These are phyloP conservation scores for Claviceps arundinis DNA, from an alignment of 2,329 filamentous ascomycete species.

Conservation along the genomic window DNA sequence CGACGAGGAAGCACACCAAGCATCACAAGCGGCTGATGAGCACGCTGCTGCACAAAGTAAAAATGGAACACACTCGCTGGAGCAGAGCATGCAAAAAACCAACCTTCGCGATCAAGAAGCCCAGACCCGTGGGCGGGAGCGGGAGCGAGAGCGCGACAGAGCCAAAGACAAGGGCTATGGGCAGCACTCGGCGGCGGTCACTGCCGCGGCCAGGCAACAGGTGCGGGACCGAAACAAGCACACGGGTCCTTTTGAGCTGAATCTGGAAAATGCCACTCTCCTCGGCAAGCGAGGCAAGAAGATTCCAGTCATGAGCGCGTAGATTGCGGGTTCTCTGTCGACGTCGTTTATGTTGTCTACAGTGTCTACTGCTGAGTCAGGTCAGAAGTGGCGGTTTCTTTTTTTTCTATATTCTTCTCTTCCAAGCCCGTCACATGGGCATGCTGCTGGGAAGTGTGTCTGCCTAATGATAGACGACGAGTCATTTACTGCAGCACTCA, in stretches of 20 bases:
- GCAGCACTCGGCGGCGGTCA: conserved; percentile 74
- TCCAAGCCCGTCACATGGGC: too few species aligned
- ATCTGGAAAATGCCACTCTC: conserved; percentile 77
- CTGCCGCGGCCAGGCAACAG: conserved; percentile 70
- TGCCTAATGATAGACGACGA: too few species aligned
- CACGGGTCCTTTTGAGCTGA: conserved; percentile 82
- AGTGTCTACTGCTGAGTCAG: too few species aligned
- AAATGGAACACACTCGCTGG: conserved; percentile 51
- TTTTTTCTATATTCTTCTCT: too few species aligned
- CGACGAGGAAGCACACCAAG: conserved; percentile 26
- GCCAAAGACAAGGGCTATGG: conserved; percentile 57
- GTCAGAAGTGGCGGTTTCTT: too few species aligned
- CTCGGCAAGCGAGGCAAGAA: conserved; percentile 57
- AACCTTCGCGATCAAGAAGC: conserved; percentile 46
- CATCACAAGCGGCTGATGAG: conserved; percentile 35
- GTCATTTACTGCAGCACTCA: too few species aligned
- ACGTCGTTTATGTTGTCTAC: too few species aligned
- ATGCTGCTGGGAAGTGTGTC: too few species aligned
- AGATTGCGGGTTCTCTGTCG: conserved; percentile 2
- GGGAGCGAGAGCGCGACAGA: conserved; percentile 22
- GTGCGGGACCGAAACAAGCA: conserved; percentile 54
- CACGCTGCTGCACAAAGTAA: conserved; percentile 36
- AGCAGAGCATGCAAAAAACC: conserved; percentile 76
- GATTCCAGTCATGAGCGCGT: conserved; percentile 30
- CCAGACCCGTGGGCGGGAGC: conserved; percentile 20